Evolutionary conservation across 345 rosid species (phyloP), one percentile per base, ranked within the genome.

Genomic region (Euclidium syriacum): DNA sequence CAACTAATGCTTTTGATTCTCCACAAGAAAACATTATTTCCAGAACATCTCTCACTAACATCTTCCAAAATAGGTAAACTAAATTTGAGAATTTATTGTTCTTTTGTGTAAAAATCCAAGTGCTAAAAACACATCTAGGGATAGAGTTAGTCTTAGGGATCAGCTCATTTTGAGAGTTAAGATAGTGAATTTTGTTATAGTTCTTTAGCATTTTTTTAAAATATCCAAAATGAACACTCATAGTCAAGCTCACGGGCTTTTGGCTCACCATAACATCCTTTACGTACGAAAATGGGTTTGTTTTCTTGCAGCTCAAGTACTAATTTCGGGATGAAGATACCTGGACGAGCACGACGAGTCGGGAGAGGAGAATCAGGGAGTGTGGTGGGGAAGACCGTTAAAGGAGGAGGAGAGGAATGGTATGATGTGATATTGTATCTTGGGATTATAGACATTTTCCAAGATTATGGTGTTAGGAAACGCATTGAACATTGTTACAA

Each of bases 401-500:
- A 9, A 24, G 64, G 29, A 64, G 67, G 52, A 64, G 42, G 51
- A 40, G 52, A 51, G 29, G 72, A 67, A 47, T 47, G 72, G 73
- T 60, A 68, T 42, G 70, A 79, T 18, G 85, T 80, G 6, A 41
- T 64, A 44, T 49, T 86, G 51, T 79, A 76, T 36, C 78, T 79
- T 3, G 75, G 71, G 51, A 66, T 82, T 27, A 70, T 75, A 5
- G 95, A 84, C 51, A 67, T 77, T 35, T 76, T 62, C 49, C 80
- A 76, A 58, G 69, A 75, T 51, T 82, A 82, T 69, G 55, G 44
- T 36, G 65, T 86, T 58, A 36, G 25, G 5, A 84, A 86, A 76
- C 74, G 80, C 8, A 5, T 84, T 36, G 82, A 80, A 72, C 90
- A 78, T 48, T 65, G 73, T 51, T 76, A 71, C 81, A 84, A 84